These are phyloP conservation scores for Aspergillus pseudoterreus DNA, from an alignment of 2,329 filamentous ascomycete species.

Conservation along the genomic window DNA sequence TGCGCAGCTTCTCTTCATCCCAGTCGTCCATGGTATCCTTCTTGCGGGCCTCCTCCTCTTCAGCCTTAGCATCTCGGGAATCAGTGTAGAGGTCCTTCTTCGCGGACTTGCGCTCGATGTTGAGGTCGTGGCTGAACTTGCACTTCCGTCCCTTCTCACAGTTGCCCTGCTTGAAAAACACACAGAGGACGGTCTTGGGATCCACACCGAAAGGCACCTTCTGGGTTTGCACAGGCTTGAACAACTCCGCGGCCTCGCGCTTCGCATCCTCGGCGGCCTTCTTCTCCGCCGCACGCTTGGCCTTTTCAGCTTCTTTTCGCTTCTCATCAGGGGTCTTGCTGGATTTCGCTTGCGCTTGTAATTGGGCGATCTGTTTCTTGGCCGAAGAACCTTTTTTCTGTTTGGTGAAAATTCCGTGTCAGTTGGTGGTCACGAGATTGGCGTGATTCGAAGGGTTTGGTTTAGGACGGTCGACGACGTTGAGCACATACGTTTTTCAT, in stretches of 20 bases:
- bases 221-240: slow-evolving; percentile 92
- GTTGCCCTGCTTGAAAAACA: slow-evolving; percentile 95
- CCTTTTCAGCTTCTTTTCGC: slow-evolving; percentile 64
- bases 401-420: slow-evolving; percentile 3
- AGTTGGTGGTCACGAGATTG: slow-evolving; percentile 16
- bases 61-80: slow-evolving; percentile 64
- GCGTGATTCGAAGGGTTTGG: slow-evolving; percentile 5
- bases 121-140: slow-evolving; percentile 92
- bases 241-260: slow-evolving; percentile 73
- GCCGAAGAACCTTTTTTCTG: slow-evolving; percentile 87
- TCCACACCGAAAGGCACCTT: slow-evolving; percentile 98
- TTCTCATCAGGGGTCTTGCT: slow-evolving; percentile 86
- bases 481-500: slow-evolving; percentile 77
- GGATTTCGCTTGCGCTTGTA: slow-evolving; percentile 68
- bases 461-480: neutral
- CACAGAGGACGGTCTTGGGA: slow-evolving; percentile 93
- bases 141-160: slow-evolving; percentile 98
- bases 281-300: slow-evolving; percentile 78
- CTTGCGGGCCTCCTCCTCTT: slow-evolving; percentile 70
- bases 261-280: slow-evolving; percentile 81
- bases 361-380: slow-evolving; percentile 84
- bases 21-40: slow-evolving; percentile 91
- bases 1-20: slow-evolving; percentile 93
- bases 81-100: slow-evolving; percentile 93
- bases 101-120: slow-evolving; percentile 83